A percentile compares a stretch with the other conserved stretches of the same genome.
Conservation (phyloP, 768 basidiomycete genomes). For the Daedaleopsis sinensis region DNA sequence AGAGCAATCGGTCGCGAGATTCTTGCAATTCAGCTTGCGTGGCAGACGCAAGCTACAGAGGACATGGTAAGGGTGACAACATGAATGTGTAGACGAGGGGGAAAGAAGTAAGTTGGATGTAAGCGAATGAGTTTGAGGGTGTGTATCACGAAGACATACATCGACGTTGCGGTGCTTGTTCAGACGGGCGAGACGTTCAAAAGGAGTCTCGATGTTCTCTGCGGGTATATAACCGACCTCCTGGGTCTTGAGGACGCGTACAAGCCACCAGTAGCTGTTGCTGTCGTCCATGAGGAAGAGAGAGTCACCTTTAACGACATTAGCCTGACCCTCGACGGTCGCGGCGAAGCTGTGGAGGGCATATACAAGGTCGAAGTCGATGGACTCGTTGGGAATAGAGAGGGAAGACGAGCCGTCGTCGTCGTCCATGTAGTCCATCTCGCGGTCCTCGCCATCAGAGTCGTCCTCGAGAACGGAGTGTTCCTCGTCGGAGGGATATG, state of each 20-base stretch:
- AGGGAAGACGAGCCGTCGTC: conserved; percentile 80
- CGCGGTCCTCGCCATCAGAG: conserved; percentile 72
- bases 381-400: conserved; percentile 88
- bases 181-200: conserved; percentile 90
- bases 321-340: conserved; percentile 98
- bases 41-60: conserved; percentile 65
- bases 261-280: conserved; percentile 99
- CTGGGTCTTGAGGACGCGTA: conserved; percentile 96
- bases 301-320: conserved; percentile 97
- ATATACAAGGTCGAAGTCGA: conserved; percentile 92
- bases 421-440: conserved; percentile 67
- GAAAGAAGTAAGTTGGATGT: too few relatives aligned
- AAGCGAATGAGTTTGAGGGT: not conserved
- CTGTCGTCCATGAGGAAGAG: conserved; percentile 97
- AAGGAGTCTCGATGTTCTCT: conserved; percentile 98
- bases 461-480: conserved; percentile 88
- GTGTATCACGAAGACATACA: conserved; percentile 49
- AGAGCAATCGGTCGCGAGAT: conserved; percentile 57
- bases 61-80: not conserved
- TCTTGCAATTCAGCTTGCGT: conserved; percentile 67
- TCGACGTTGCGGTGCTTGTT: conserved; percentile 99
- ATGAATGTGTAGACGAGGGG: not conserved
- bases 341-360: conserved; percentile 96
- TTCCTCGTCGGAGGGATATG: conserved; percentile 66
- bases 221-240: conserved; percentile 99